phyloP scores from a whole-genome alignment of 1,284 basidiomycete genomes.

The Inonotus obliquus region DNA sequence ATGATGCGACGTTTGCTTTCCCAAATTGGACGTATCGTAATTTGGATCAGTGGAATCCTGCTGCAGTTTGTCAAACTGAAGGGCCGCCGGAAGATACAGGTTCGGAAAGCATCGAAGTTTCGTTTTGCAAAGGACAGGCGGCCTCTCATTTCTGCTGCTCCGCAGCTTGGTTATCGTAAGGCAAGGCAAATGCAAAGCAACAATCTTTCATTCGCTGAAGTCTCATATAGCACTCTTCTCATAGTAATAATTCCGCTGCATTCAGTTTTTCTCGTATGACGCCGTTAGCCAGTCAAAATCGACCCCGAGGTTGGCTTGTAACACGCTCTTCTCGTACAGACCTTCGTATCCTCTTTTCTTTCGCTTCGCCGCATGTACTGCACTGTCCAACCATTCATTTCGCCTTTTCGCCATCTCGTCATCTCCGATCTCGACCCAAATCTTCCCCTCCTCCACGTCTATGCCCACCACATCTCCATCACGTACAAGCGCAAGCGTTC shows the following conservation, averaged over 20 bases:
- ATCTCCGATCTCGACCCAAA: slow-evolving; percentile 22
- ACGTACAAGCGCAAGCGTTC: slow-evolving; percentile 29
- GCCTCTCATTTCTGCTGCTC: neutral
- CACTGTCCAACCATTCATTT: slow-evolving; percentile 18
- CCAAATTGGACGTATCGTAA: neutral
- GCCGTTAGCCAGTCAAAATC: slow-evolving; percentile 30
- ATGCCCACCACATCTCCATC: slow-evolving; percentile 30
- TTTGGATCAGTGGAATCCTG: neutral
- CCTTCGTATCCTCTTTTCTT: slow-evolving; percentile 27
- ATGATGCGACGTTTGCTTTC: neutral
- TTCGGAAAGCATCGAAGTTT: neutral
- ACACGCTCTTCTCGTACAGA: slow-evolving; percentile 26
- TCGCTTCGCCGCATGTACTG: neutral
- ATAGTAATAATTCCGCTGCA: neutral
- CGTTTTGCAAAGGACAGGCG: slow-evolving; percentile 5
- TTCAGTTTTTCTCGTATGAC: neutral
- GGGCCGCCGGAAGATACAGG: neutral
- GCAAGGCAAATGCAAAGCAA: neutral
- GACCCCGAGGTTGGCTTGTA: slow-evolving; percentile 29
- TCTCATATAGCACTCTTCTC: neutral
- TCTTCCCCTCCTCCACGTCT: slow-evolving; percentile 25
- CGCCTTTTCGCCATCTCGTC: slow-evolving; percentile 24
- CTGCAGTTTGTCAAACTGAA: neutral
- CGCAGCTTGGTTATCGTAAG: slow-evolving; percentile 3
- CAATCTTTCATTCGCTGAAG: neutral